Percentiles rank a stretch among this genome's conserved stretches.
Evolutionary conservation across 345 rosid genomes (phyloP).

Genomic region (Ceriops tagal): DNA sequence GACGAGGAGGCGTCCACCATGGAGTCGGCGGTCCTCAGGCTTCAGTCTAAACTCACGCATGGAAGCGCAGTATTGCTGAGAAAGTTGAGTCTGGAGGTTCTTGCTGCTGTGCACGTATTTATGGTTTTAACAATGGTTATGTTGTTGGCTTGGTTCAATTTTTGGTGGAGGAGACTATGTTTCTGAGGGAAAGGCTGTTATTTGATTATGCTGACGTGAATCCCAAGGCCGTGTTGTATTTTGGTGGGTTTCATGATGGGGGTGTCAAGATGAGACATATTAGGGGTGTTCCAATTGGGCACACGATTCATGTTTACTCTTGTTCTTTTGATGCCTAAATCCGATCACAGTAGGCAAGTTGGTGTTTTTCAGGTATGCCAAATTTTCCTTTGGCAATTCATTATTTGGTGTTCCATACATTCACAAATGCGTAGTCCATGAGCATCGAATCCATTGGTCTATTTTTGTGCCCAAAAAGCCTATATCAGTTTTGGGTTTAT

Average conservation of each 20-base stretch:
- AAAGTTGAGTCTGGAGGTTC: conserved; percentile 47
- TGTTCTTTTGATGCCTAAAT: no score
- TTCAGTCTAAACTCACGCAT: conserved; percentile 24
- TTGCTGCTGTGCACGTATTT: conserved; percentile 54
- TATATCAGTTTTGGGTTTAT: not conserved
- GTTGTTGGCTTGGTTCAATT: conserved; percentile 48
- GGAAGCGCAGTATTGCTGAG: conserved; percentile 20
- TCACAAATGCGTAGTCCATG: no score
- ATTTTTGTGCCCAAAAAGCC: no score
- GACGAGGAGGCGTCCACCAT: conserved; percentile 29
- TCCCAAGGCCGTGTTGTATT: conserved; percentile 49
- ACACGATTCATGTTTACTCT: conserved; percentile 43
- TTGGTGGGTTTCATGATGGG: conserved; percentile 8
- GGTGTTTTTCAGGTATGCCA: conserved; percentile 67
- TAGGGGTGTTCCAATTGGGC: conserved; percentile 53
- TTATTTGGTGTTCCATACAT: no score
- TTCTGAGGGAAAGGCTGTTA: conserved; percentile 47
- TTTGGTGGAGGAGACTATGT: conserved; percentile 67
- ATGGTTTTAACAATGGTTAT: conserved; percentile 40
- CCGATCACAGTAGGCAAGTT: conserved; percentile 49
- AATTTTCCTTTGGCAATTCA: not conserved
- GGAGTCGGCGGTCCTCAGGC: conserved; percentile 36
- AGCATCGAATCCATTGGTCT: no score
- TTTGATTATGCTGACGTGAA: conserved; percentile 63
- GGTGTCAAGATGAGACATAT: conserved; percentile 3